Evolutionary conservation across 1,284 basidiomycete species (phyloP), one percentile per base, ranked within the genome.

Genomic region (Ganoderma leucocontextum): DNA sequence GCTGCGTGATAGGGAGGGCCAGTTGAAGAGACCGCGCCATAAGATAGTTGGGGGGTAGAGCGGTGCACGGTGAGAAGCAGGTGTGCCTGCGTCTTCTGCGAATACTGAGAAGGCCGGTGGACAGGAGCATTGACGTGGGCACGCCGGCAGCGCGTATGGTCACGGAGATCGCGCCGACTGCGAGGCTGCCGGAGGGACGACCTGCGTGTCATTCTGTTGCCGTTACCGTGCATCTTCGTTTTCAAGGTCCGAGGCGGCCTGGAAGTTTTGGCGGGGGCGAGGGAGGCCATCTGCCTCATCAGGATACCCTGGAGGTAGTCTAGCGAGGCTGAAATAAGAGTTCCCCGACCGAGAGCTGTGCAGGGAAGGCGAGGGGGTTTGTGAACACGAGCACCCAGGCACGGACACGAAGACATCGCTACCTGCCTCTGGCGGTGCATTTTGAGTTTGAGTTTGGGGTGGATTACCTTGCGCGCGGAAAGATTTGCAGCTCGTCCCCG

Each of bases 41-140:
- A 63, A 44, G 70, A 39, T 47, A 63, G 61, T 42, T 62, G 63
- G 59, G 65, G 57, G 19, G 62, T 33, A 68, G 68, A 67, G 69
- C 72, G 69, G 70, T 68, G 68, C 58, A 57, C 64, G 58, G 64
- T 59, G 64, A 62, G 68, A 60, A 65, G 69, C 53, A 41, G 8
- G 12, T 68, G 53, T 53, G 60, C 67, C 71, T 67, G 71, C 65
- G 65, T 62, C 59, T 42, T 67, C 38, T 58, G 63, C 60, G 65
- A 69, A 66, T 70, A 69, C 70, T 72, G 60, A 66, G 71, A 69
- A 69, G 69, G 7, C 41, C 64, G 53, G 22, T 53, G 60, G 68
- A 68, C 71, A 68, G 67, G 60, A 38, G 60, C 47, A 72, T 63
- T 72, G 69, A 65, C 71, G 47, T 47, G 47, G 47, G 38, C 52